These are phyloP conservation scores for Penicillium sp. DNA, from an alignment of 2,329 filamentous ascomycete species.

Conservation along the genomic window DNA sequence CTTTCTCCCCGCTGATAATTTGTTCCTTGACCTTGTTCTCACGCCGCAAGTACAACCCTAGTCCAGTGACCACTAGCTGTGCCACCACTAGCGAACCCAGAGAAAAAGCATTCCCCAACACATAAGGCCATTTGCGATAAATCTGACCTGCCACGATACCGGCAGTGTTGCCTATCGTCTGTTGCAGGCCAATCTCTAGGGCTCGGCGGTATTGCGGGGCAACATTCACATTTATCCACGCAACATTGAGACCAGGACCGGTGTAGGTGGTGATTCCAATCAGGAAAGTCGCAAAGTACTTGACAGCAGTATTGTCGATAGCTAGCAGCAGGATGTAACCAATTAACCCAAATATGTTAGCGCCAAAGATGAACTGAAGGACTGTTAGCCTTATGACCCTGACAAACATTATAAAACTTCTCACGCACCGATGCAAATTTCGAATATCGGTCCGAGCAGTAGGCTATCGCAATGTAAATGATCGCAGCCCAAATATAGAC, in stretches of 20 bases:
- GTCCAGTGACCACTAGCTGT: slow-evolving; percentile 36
- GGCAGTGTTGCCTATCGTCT: slow-evolving; percentile 47
- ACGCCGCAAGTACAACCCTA: slow-evolving; percentile 43
- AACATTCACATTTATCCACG: slow-evolving; percentile 48
- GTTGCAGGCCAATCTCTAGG: slow-evolving; percentile 44
- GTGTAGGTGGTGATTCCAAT: slow-evolving; percentile 47
- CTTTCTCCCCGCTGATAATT: slow-evolving; percentile 40
- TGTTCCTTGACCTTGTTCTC: slow-evolving; percentile 40
- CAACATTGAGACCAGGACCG: slow-evolving; percentile 44
- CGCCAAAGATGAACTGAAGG: slow-evolving; percentile 31
- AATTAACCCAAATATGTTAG: slow-evolving; percentile 44
- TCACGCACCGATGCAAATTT: slow-evolving; percentile 27
- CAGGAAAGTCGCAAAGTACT: slow-evolving; percentile 50
- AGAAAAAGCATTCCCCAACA: slow-evolving; percentile 37
- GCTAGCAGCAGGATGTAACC: slow-evolving; percentile 49
- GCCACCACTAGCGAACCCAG: slow-evolving; percentile 33
- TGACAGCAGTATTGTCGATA: slow-evolving; percentile 47
- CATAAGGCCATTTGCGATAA: slow-evolving; percentile 36
- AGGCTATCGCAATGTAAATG: slow-evolving; percentile 45
- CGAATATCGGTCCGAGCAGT: slow-evolving; percentile 43
- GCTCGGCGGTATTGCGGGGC: slow-evolving; percentile 48
- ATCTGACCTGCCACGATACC: slow-evolving; percentile 48
- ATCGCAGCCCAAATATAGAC: slow-evolving; percentile 51
- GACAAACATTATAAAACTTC: background rate
- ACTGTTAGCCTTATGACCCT: slow-evolving; percentile 2